A percentile compares a stretch with the other conserved stretches of the same genome.
phyloP scores from a whole-genome alignment of 768 basidiomycete genomes.

The Podaxis rugospora region DNA sequence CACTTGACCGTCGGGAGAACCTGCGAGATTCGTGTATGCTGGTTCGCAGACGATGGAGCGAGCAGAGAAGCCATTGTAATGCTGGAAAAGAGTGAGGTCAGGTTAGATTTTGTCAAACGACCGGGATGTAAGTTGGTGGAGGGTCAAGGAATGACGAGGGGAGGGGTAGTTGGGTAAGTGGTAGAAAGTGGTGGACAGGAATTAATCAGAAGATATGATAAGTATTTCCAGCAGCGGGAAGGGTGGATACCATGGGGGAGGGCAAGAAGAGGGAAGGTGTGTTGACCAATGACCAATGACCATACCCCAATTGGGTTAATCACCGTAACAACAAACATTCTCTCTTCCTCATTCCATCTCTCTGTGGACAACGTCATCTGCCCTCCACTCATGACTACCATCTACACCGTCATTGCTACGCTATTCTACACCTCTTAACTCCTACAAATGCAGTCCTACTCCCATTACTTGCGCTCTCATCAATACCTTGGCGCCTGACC shows the following conservation, averaged over 20 bases:
- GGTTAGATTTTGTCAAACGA: not conserved
- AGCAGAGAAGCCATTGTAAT: slow-evolving; percentile 28
- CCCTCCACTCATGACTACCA: not conserved
- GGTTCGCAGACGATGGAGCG: slow-evolving; percentile 21
- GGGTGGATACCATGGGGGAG: not conserved
- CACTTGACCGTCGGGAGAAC: slow-evolving; percentile 82
- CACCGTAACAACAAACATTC: slow-evolving; percentile 1
- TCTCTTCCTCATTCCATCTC: not conserved
- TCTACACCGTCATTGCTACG: not conserved
- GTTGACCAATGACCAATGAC: not conserved
- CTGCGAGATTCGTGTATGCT: slow-evolving; percentile 56
- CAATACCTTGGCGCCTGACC: not conserved
- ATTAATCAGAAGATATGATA: slow-evolving; percentile 7
- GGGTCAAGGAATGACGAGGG: slow-evolving; percentile 5
- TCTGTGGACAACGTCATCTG: not conserved
- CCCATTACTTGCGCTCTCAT: not conserved
- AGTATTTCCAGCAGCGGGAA: slow-evolving; percentile 2
- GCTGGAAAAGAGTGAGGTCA: slow-evolving; percentile 1
- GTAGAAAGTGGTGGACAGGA: too few relatives aligned
- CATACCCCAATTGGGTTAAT: slow-evolving; percentile 5
- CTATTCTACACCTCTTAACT: not conserved
- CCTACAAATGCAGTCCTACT: not conserved
- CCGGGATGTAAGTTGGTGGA: not conserved
- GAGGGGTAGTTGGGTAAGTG: not conserved
- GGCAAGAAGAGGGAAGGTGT: not conserved